phyloP scores from a whole-genome alignment of 345 rosid species.

The Moricandia arvensis region DNA sequence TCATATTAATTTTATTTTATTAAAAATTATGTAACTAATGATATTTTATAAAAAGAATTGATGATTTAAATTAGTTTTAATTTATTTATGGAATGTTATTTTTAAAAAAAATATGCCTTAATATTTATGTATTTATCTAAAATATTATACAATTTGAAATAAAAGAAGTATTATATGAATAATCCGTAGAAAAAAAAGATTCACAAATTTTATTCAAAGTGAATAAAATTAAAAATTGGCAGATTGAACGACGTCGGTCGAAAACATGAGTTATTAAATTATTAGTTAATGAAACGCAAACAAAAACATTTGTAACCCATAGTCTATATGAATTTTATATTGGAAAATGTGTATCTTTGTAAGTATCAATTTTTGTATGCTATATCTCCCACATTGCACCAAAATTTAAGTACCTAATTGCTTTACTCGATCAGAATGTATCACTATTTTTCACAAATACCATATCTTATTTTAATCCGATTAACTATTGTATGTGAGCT shows the following conservation, averaged over 20 bases:
- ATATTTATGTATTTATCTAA: no score
- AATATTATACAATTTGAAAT: no score
- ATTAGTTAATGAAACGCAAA: neutral
- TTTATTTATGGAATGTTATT: no score
- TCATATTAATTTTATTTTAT: no score
- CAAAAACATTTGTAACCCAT: slow-evolving; percentile 8
- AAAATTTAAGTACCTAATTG: slow-evolving; percentile 19
- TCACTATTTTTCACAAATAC: neutral
- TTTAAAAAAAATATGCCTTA: no score
- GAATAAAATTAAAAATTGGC: neutral
- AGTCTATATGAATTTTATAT: slow-evolving; percentile 12
- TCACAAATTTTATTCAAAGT: neutral
- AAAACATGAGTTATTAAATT: slow-evolving; percentile 8
- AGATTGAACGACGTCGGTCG: neutral
- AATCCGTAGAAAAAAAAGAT: neutral
- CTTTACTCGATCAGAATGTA: slow-evolving; percentile 21
- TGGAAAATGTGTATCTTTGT: slow-evolving; percentile 33
- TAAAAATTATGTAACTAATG: no score
- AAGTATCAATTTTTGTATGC: slow-evolving; percentile 20
- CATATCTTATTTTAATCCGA: neutral
- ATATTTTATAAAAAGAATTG: no score
- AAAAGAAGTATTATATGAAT: neutral
- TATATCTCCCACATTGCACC: slow-evolving; percentile 28
- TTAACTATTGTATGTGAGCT: neutral
- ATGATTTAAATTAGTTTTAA: no score